Conservation (phyloP, 73 alveolate species). For the Symbiodinium natans region DNA sequence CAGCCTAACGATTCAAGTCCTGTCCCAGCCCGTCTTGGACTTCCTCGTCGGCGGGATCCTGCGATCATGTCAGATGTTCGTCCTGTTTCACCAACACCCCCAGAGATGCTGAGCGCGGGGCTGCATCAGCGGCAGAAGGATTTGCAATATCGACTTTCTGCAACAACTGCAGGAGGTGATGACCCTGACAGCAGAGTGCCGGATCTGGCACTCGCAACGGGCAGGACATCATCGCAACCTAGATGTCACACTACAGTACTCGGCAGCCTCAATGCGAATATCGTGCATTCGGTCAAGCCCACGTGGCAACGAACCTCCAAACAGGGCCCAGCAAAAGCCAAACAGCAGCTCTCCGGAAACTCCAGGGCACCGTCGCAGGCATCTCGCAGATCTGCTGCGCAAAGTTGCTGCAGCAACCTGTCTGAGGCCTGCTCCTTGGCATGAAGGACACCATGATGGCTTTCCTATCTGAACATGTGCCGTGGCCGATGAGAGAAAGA, state of each 20-base stretch:
- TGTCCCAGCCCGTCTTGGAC: not conserved
- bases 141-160: slow-evolving; percentile 66
- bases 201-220: too few relatives aligned
- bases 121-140: not conserved
- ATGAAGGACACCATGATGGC: not conserved
- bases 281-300: not conserved
- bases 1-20: not conserved
- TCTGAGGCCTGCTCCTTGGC: not conserved
- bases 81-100: not conserved
- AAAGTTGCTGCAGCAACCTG: not conserved
- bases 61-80: not conserved
- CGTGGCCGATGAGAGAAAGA: not conserved
- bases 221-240: too few relatives aligned
- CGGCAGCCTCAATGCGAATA: not conserved
- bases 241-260: too few relatives aligned
- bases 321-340: too few relatives aligned
- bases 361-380: not conserved
- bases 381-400: not conserved
- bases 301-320: not conserved
- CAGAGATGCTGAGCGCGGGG: not conserved
- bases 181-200: not conserved
- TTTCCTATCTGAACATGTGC: not conserved
- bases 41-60: not conserved
- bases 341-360: not conserved
- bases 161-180: slow-evolving; percentile 38